Percentiles rank a stretch among this genome's conserved stretches.
Evolutionary conservation across 768 basidiomycete species (phyloP).

Genomic region (Mycena amicta): DNA sequence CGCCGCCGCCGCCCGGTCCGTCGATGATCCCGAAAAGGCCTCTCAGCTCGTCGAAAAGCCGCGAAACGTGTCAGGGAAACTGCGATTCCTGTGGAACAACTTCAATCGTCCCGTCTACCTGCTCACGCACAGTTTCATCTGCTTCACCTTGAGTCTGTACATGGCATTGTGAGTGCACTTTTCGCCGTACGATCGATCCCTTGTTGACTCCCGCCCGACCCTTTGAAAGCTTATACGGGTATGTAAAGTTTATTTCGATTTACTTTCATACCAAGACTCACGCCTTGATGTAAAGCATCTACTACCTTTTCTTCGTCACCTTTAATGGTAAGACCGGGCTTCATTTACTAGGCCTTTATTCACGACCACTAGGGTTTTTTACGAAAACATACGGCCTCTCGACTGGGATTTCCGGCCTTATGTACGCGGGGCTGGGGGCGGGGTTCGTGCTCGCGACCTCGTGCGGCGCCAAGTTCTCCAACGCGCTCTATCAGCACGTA

Average conservation of each 20-base stretch:
- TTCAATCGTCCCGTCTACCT: slow-evolving; percentile 61
- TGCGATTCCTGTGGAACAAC: slow-evolving; percentile 59
- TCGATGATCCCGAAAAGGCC: slow-evolving; percentile 51
- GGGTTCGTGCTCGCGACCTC: slow-evolving; percentile 55
- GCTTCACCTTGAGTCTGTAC: slow-evolving; percentile 72
- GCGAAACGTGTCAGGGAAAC: slow-evolving; percentile 17
- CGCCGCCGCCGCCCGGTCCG: slow-evolving; percentile 35
- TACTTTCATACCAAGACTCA: too few species aligned
- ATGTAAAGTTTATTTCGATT: too few species aligned
- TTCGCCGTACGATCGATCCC: background rate
- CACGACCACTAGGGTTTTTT: slow-evolving; percentile 55
- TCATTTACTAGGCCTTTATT: too few species aligned
- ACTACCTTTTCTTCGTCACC: slow-evolving; percentile 73
- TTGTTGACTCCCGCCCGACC: background rate
- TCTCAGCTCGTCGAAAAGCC: slow-evolving; percentile 8
- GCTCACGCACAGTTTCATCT: slow-evolving; percentile 63
- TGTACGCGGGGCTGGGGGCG: slow-evolving; percentile 56
- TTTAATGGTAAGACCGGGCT: slow-evolving; percentile 68
- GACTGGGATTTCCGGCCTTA: slow-evolving; percentile 53
- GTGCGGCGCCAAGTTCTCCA: slow-evolving; percentile 51
- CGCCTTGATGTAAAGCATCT: slow-evolving; percentile 46
- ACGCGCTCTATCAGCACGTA: slow-evolving; percentile 52
- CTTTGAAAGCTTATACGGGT: slow-evolving; percentile 55
- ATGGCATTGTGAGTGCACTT: slow-evolving; percentile 63
- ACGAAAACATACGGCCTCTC: slow-evolving; percentile 51